phyloP scores from a whole-genome alignment of 163 green algal species.

The Prototheca stagnorum region DNA sequence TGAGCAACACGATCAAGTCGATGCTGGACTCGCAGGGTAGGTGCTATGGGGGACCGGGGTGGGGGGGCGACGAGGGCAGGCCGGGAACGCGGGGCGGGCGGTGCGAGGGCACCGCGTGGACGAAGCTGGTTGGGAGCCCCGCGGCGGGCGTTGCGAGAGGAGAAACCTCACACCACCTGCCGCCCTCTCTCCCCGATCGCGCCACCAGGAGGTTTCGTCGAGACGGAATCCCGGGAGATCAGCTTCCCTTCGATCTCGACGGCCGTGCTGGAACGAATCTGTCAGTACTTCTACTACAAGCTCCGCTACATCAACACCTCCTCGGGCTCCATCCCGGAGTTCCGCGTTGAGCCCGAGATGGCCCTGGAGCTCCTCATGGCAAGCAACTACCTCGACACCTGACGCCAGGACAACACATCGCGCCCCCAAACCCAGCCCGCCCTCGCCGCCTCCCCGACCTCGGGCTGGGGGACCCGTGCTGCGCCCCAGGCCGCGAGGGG shows the following conservation, averaged over 20 bases:
- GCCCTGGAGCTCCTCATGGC: slow-evolving; percentile 92
- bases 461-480: too few species aligned
- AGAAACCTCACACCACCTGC: too few species aligned
- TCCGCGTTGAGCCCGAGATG: slow-evolving; percentile 78
- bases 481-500: too few species aligned
- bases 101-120: too few species aligned
- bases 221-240: slow-evolving; percentile 74
- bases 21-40: slow-evolving; percentile 87
- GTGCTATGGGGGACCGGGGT: neutral
- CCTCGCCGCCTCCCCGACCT: too few species aligned
- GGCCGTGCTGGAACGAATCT: slow-evolving; percentile 83
- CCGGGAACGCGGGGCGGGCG: too few species aligned
- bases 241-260: slow-evolving; percentile 83
- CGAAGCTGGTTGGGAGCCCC: too few species aligned
- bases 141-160: too few species aligned
- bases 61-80: too few species aligned
- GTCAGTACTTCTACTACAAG: slow-evolving; percentile 99
- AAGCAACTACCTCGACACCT: slow-evolving; percentile 87
- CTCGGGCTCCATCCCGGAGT: slow-evolving; percentile 78
- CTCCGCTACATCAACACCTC: slow-evolving; percentile 73
- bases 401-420: too few species aligned
- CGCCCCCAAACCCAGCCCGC: too few species aligned
- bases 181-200: too few species aligned
- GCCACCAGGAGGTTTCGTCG: slow-evolving; percentile 73
- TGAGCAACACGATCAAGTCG: slow-evolving; percentile 92